Base-by-base conservation (phyloP, 2,329 filamentous ascomycete genomes). In the Aspergillus fructus region DNA sequence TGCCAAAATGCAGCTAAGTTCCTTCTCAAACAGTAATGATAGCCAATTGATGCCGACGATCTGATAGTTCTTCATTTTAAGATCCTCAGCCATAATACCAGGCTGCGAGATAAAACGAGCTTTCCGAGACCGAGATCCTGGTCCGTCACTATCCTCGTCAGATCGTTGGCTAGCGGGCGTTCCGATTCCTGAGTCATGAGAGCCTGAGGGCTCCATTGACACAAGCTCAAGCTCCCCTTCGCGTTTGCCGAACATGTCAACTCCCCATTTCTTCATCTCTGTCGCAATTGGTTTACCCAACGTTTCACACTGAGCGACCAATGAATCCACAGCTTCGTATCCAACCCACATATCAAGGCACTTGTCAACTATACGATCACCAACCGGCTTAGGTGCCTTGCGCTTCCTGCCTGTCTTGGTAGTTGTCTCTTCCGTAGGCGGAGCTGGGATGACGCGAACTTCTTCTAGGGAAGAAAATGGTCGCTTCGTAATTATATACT, bases 11-110 rank as follows among this genome's bases (percentile, higher is more conserved):
- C 92, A 93, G 46, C 91, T 93, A 51, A 96, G 83, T 27, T 87
- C 82, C 57, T 90, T 87, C 52, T 87, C 82, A 76, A 91, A 96
- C 13, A 99, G 82, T 46, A 97, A 77, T 55, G 88, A 86, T 68
- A 99, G 83, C 94, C 94, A 99, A 70, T 97, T 97, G 51, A 99
- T 83, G 4, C 94, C 94, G 30, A 96, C 91, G 19, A 97, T 78
- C 71, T 99, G 94, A 68, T 97, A 97, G 37, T 94, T 88, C 71
- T 97, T 97, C 79, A 99, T 86, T 40, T 83, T 79, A 55, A 93
- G 84, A 54, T 89, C 84, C 0, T 88, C 81, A 30, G 85, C 84
- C 90, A 99, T 94, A 52, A 88, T 83, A 4, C 81, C 76, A 0
- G 94, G 94, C 71, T 97, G 90, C 34, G 82, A 76, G 41, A 88